Evolutionary conservation across 768 basidiomycete species (phyloP).

Genomic region (Goffeauzyma gilvescens): DNA sequence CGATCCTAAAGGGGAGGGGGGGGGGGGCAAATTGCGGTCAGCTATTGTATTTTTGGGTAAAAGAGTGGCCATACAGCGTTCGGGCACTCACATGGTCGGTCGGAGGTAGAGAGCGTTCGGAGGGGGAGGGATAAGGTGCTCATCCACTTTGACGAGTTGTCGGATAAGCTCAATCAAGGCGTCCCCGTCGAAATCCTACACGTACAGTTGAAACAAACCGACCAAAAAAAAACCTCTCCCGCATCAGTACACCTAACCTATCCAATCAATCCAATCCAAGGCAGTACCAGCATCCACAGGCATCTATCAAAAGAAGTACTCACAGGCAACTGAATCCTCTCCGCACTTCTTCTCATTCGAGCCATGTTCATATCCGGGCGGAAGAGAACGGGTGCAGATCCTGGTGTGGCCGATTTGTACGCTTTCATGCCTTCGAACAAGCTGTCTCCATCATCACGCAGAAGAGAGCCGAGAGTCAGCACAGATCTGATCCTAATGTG

Average conservation of each 20-base stretch:
- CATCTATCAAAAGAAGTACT: too few species aligned
- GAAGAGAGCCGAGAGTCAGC: too few species aligned
- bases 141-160: conserved; percentile 14
- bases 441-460: too few species aligned
- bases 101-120: conserved; percentile 15
- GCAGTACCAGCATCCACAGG: too few species aligned
- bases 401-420: conserved; percentile 11
- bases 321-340: conserved; percentile 14
- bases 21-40: conserved; percentile 3
- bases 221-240: too few species aligned
- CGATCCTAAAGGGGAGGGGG: conserved; percentile 13
- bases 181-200: conserved; percentile 13
- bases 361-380: conserved; percentile 21
- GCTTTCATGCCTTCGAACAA: conserved; percentile 21
- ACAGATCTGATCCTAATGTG: too few species aligned
- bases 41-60: not conserved
- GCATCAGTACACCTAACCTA: too few species aligned
- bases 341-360: conserved; percentile 14
- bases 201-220: too few species aligned
- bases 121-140: conserved; percentile 15
- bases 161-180: conserved; percentile 13
- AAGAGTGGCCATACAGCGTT: not conserved
- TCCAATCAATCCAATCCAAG: too few species aligned
- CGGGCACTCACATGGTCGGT: conserved; percentile 5
- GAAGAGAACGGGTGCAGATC: conserved; percentile 10